These are phyloP conservation scores for Geotrichum candidum DNA, from an alignment of 1,139 yeast species.

Conservation along the genomic window DNA sequence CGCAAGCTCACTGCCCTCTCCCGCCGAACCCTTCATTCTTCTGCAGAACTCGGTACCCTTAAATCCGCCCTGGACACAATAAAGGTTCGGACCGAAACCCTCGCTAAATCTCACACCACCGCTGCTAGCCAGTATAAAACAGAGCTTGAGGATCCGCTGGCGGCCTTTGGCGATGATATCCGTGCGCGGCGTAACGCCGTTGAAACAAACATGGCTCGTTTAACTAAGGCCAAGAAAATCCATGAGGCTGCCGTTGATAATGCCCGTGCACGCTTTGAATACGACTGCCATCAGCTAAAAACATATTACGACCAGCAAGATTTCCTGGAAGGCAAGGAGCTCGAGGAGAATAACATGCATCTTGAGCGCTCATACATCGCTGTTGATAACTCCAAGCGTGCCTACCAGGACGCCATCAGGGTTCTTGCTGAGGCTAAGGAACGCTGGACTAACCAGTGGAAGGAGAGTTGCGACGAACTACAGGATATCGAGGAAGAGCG, in stretches of 20 bases:
- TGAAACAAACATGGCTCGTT: constrained; percentile 41
- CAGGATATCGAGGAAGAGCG: constrained; percentile 77
- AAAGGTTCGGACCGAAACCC: constrained; percentile 48
- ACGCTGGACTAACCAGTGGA: constrained; percentile 77
- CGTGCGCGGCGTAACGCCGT: constrained; percentile 44
- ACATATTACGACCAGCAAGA: constrained; percentile 58
- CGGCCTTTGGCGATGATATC: constrained; percentile 39
- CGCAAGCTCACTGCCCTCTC: constrained; percentile 42
- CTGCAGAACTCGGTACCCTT: constrained; percentile 53
- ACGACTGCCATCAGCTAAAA: constrained; percentile 54
- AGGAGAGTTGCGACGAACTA: constrained; percentile 55
- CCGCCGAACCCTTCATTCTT: constrained; percentile 35
- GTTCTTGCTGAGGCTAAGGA: constrained; percentile 60
- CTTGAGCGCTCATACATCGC: constrained; percentile 49
- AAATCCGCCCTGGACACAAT: constrained; percentile 56
- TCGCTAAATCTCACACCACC: constrained; percentile 44
- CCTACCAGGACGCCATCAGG: constrained; percentile 54
- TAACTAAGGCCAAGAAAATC: constrained; percentile 38
- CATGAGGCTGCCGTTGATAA: constrained; percentile 39
- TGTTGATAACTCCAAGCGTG: constrained; percentile 47
- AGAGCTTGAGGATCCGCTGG: constrained; percentile 42
- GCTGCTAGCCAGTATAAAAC: constrained; percentile 42
- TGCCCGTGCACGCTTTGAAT: constrained; percentile 49
- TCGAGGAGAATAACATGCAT: constrained; percentile 58
- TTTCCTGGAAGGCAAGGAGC: constrained; percentile 74